Evolutionary conservation across 2,329 filamentous ascomycete genomes (phyloP).

Genomic region (Exophiala oligosperma): DNA sequence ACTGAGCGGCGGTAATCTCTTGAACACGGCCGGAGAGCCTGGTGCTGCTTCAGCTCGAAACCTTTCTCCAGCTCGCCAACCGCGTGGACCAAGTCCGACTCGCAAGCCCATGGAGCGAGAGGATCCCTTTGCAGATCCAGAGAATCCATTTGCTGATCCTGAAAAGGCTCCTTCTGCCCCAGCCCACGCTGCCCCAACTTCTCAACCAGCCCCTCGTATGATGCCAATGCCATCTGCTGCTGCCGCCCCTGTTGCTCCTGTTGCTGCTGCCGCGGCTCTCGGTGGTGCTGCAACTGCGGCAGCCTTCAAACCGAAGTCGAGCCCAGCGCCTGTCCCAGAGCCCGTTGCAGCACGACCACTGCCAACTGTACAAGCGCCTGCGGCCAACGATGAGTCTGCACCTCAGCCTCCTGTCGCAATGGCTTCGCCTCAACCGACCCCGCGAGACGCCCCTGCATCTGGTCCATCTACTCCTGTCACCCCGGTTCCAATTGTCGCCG

Average conservation of each 20-base stretch:
- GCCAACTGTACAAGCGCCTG: neutral
- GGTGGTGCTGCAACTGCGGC: constrained; percentile 41
- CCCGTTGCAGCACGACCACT: neutral
- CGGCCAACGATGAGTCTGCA: constrained; percentile 27
- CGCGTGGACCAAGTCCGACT: constrained; percentile 17
- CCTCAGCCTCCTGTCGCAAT: neutral
- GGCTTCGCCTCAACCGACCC: constrained; percentile 27
- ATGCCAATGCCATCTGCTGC: constrained; percentile 55
- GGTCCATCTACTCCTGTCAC: constrained; percentile 59
- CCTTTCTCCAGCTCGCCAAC: constrained; percentile 17
- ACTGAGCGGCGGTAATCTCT: constrained; percentile 30
- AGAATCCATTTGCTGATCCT: constrained; percentile 31
- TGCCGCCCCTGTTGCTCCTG: constrained; percentile 59
- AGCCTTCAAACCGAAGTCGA: neutral
- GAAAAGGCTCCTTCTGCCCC: constrained; percentile 27
- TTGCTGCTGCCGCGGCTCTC: constrained; percentile 30
- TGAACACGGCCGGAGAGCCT: constrained; percentile 27
- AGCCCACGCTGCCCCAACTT: constrained; percentile 17
- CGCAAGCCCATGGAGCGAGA: constrained; percentile 8
- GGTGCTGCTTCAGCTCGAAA: constrained; percentile 12
- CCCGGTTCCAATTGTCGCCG: constrained; percentile 35
- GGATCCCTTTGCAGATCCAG: constrained; percentile 25
- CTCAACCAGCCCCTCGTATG: constrained; percentile 12
- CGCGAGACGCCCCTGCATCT: constrained; percentile 37
- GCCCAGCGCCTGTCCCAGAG: constrained; percentile 24